phyloP scores from a whole-genome alignment of 2,329 filamentous ascomycete genomes.

The Nectriaceae sp. region DNA sequence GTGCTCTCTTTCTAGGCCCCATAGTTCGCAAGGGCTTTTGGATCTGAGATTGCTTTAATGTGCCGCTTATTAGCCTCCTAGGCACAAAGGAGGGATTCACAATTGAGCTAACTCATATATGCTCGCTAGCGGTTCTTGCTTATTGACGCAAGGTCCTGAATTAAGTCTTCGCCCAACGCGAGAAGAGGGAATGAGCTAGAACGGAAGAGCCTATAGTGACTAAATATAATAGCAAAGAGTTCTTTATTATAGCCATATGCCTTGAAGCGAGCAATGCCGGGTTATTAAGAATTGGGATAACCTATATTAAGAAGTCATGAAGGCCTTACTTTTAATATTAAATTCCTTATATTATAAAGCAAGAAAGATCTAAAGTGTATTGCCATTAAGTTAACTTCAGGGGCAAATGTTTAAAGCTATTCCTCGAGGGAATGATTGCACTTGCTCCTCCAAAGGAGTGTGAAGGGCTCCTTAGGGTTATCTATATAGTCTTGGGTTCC shows the following conservation, averaged over 20 bases:
- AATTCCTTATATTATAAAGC: neutral
- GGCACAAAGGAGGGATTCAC: neutral
- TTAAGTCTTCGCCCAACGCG: slow-evolving; percentile 2
- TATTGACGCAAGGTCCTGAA: neutral
- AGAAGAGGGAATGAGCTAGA: slow-evolving; percentile 3
- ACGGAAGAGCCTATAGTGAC: slow-evolving; percentile 6
- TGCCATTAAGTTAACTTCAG: neutral
- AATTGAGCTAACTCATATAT: neutral
- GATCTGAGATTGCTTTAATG: slow-evolving; percentile 2
- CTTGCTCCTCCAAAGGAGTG: slow-evolving; percentile 4
- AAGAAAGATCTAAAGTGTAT: slow-evolving; percentile 1
- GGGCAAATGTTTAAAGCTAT: neutral
- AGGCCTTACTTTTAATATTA: neutral
- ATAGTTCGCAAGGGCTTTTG: slow-evolving; percentile 2
- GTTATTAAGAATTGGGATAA: neutral
- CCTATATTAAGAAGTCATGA: neutral
- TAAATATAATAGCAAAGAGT: slow-evolving; percentile 4
- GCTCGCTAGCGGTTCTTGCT: neutral
- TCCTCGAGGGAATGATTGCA: slow-evolving; percentile 1
- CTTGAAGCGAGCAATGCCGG: neutral
- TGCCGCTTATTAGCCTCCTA: slow-evolving; percentile 7
- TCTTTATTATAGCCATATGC: neutral
- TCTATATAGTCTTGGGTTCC: slow-evolving; percentile 1
- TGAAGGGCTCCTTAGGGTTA: neutral
- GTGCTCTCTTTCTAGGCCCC: slow-evolving; percentile 1